These are phyloP conservation scores for Melastoma candidum DNA, from an alignment of 441 rosid genomes.

Conservation along the genomic window DNA sequence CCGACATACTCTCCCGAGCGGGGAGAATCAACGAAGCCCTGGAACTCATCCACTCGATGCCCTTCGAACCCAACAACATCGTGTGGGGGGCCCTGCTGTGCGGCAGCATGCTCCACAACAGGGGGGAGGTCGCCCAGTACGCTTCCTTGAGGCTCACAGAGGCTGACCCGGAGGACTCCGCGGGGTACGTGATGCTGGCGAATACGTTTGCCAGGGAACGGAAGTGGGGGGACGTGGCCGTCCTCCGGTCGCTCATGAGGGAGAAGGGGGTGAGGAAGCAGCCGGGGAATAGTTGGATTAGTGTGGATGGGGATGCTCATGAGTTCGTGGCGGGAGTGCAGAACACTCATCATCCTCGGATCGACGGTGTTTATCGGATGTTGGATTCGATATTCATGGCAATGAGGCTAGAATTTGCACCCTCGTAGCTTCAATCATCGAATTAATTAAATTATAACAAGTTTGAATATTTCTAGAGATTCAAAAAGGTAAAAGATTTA, in stretches of 20 bases:
- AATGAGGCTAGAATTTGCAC: conserved; percentile 13
- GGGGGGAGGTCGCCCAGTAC: conserved; percentile 23
- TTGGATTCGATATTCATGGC: conserved; percentile 17
- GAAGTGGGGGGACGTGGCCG: conserved; percentile 24
- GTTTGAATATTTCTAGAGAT: too few relatives aligned
- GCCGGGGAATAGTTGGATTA: conserved; percentile 30
- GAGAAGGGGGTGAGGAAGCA: conserved; percentile 28
- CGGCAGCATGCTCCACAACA: conserved; percentile 31
- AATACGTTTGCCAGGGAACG: conserved; percentile 21
- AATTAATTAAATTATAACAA: too few relatives aligned
- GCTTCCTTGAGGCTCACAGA: conserved; percentile 21
- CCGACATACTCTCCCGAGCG: conserved; percentile 34
- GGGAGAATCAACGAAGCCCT: conserved; percentile 36
- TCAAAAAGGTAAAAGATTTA: too few relatives aligned
- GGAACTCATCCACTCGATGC: conserved; percentile 28
- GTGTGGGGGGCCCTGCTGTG: conserved; percentile 43
- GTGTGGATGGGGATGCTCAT: conserved; percentile 20
- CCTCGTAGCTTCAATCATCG: too few relatives aligned
- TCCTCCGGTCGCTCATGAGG: conserved; percentile 23
- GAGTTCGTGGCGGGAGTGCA: conserved; percentile 21
- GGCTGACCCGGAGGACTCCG: conserved; percentile 27
- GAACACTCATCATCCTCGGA: conserved; percentile 15
- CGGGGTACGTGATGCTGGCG: conserved; percentile 26
- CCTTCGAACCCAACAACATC: conserved; percentile 30
- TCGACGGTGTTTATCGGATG: conserved; percentile 13